These are phyloP conservation scores for Metschnikowia continentalis DNA, from an alignment of 805 yeast genomes.

Conservation along the genomic window DNA sequence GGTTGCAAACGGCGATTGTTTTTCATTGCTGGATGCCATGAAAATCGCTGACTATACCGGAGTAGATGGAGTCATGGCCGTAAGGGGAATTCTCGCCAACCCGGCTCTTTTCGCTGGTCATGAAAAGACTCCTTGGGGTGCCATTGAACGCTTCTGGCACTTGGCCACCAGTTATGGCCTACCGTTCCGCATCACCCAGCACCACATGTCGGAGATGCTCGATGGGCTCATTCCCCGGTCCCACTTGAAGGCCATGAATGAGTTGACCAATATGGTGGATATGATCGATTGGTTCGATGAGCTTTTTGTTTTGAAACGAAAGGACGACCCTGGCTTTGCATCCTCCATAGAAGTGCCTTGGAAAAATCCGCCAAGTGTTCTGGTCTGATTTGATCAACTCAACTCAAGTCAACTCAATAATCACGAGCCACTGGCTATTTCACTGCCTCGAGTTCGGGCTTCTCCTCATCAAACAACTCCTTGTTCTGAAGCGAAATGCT, in stretches of 20 bases:
- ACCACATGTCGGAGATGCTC: slow-evolving; percentile 86
- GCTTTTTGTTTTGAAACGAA: slow-evolving; percentile 60
- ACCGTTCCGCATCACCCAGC: slow-evolving; percentile 80
- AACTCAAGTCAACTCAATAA: too few relatives aligned
- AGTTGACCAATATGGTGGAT: slow-evolving; percentile 51
- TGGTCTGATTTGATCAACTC: too few relatives aligned
- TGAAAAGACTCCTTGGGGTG: slow-evolving; percentile 81
- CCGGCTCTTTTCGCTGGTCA: slow-evolving; percentile 85
- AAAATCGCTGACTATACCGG: slow-evolving; percentile 62
- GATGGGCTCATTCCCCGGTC: slow-evolving; percentile 42
- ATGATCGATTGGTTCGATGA: slow-evolving; percentile 80
- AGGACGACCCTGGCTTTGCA: slow-evolving; percentile 70
- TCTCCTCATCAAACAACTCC: slow-evolving; percentile 34
- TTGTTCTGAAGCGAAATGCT: slow-evolving; percentile 74
- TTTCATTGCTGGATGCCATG: slow-evolving; percentile 58
- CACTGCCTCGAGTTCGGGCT: slow-evolving; percentile 1
- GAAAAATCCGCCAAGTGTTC: not conserved
- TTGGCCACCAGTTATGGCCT: slow-evolving; percentile 74
- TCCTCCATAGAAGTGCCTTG: slow-evolving; percentile 36
- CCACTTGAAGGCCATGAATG: slow-evolving; percentile 55
- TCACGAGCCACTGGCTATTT: not conserved
- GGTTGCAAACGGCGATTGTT: slow-evolving; percentile 98
- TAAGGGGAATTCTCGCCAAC: slow-evolving; percentile 77
- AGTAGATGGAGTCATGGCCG: slow-evolving; percentile 94
- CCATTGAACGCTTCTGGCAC: slow-evolving; percentile 80